phyloP scores from a whole-genome alignment of 2,329 filamentous ascomycete genomes.

The Didymella arachidicola region DNA sequence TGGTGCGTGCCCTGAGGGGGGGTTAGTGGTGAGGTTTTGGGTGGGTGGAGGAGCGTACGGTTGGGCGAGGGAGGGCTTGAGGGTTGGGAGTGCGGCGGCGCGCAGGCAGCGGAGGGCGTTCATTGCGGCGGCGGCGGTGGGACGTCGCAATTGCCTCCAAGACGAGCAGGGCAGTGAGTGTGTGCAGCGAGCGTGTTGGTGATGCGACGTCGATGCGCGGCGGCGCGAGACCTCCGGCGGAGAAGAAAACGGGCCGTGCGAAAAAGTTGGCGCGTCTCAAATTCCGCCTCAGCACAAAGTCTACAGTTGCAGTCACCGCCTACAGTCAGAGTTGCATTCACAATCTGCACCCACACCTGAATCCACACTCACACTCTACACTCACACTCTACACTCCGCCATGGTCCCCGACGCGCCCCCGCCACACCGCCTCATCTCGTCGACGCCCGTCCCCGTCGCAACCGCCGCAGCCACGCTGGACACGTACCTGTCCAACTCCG shows the following conservation, averaged over 20 bases:
- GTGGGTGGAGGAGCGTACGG: conserved; percentile 5
- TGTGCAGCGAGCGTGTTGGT: neutral
- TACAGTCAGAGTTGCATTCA: no score
- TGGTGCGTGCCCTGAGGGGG: conserved; percentile 15
- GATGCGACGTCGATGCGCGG: neutral
- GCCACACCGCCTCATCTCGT: conserved; percentile 46
- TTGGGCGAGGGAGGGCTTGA: neutral
- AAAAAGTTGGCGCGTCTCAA: neutral
- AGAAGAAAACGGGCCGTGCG: neutral
- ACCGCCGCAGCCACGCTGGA: conserved; percentile 49
- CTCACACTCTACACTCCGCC: no score
- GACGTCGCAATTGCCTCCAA: neutral
- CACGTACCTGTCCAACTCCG: conserved; percentile 52
- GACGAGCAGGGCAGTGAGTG: no score
- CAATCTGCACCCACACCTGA: no score
- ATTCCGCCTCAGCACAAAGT: neutral
- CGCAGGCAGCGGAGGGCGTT: conserved; percentile 45
- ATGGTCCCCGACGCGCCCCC: conserved; percentile 50
- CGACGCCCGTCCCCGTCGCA: conserved; percentile 41
- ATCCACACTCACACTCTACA: no score
- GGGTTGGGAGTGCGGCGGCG: conserved; percentile 24
- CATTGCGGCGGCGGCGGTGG: conserved; percentile 28
- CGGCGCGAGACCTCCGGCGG: neutral
- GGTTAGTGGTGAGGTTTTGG: neutral
- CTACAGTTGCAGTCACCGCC: no score